Conservation (phyloP, 371 early-diverging fungal genomes). For the Syncephalastrum monosporum region DNA sequence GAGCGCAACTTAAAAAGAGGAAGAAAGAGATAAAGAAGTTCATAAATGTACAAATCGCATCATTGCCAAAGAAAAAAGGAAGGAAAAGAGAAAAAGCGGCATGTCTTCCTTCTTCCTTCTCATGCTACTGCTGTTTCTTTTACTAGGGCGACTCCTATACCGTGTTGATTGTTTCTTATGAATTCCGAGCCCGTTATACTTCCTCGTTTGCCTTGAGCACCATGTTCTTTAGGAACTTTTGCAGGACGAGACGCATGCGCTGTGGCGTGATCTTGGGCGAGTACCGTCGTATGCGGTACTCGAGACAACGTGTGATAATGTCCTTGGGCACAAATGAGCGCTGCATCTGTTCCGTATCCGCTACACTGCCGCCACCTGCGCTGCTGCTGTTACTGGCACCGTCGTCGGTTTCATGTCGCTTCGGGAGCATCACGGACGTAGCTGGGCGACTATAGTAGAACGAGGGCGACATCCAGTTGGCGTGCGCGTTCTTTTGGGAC, state of each 20-base stretch:
- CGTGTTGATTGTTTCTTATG: too few relatives aligned
- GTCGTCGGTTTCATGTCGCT: constrained; percentile 9
- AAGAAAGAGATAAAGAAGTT: too few relatives aligned
- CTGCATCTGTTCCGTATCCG: constrained; percentile 14
- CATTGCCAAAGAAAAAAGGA: not conserved
- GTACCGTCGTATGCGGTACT: constrained; percentile 43
- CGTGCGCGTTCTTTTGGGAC: constrained; percentile 43
- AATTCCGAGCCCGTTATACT: too few relatives aligned
- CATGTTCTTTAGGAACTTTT: constrained; percentile 50
- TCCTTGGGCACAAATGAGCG: constrained; percentile 38
- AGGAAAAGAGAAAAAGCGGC: not conserved
- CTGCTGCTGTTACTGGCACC: constrained; percentile 9
- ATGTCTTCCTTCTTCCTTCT: too few relatives aligned
- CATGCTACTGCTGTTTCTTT: too few relatives aligned
- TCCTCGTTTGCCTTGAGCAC: constrained; percentile 45
- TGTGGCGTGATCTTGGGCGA: constrained; percentile 48
- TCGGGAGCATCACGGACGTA: constrained; percentile 37
- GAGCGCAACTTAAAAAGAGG: not conserved
- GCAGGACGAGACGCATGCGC: constrained; percentile 47
- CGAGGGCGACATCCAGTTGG: constrained; percentile 52
- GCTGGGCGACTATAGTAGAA: constrained; percentile 50
- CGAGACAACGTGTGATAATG: constrained; percentile 42
- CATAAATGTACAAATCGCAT: too few relatives aligned
- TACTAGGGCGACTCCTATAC: too few relatives aligned
- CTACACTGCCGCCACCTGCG: constrained; percentile 3